phyloP scores from a whole-genome alignment of 805 yeast species.

The Candida nemodendra region DNA sequence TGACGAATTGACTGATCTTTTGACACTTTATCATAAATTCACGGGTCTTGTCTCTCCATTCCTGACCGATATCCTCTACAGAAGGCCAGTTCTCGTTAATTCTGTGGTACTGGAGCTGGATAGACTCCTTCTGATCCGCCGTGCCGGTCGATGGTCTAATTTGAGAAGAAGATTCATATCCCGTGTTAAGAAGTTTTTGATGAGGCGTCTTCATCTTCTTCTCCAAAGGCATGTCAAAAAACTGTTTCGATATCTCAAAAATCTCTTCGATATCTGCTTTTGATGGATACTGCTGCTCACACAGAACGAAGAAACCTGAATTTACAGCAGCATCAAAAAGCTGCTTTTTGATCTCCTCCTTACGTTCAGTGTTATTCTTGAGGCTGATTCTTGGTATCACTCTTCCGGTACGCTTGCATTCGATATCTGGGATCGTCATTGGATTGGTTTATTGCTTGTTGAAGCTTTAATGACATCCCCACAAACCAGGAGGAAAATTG shows the following conservation, averaged over 20 bases:
- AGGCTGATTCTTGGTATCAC: slow-evolving; percentile 32
- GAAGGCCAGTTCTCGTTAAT: slow-evolving; percentile 33
- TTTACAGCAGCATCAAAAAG: slow-evolving; percentile 30
- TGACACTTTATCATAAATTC: slow-evolving; percentile 28
- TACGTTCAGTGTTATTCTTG: slow-evolving; percentile 22
- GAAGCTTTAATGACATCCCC: too few relatives aligned
- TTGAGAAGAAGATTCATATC: slow-evolving; percentile 34
- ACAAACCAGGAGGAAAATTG: too few relatives aligned
- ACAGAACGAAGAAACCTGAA: slow-evolving; percentile 33
- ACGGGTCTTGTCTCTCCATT: slow-evolving; percentile 27
- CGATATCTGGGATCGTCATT: slow-evolving; percentile 8
- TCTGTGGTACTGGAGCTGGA: slow-evolving; percentile 33
- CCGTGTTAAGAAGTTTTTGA: slow-evolving; percentile 32
- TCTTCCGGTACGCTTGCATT: slow-evolving; percentile 16
- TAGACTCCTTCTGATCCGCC: slow-evolving; percentile 33
- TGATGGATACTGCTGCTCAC: slow-evolving; percentile 34
- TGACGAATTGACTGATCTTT: slow-evolving; percentile 23
- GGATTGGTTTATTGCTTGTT: too few relatives aligned
- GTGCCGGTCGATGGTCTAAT: slow-evolving; percentile 37
- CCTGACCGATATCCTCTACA: slow-evolving; percentile 28
- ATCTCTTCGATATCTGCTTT: slow-evolving; percentile 29
- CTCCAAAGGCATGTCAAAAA: slow-evolving; percentile 26
- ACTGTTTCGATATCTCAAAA: slow-evolving; percentile 25
- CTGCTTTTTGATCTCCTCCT: slow-evolving; percentile 33
- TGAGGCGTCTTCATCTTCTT: slow-evolving; percentile 32